phyloP scores from a whole-genome alignment of 139 green algal genomes.

The Chlamydomonas incerta region DNA sequence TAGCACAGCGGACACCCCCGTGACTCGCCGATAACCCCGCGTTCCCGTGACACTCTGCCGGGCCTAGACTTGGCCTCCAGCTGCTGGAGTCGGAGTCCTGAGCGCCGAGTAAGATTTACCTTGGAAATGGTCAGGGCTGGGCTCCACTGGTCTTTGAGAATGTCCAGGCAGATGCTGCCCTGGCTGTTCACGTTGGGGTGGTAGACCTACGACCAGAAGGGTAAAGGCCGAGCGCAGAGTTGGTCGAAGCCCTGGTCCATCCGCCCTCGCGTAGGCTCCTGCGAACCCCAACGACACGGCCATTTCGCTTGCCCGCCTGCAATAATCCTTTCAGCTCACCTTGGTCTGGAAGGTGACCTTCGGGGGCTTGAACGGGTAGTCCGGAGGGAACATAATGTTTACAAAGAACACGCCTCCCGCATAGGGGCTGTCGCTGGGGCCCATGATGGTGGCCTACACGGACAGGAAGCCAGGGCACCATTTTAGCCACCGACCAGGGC shows the following conservation, averaged over 20 bases:
- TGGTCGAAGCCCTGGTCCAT: too few species aligned
- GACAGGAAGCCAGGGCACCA: not conserved
- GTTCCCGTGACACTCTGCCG: too few species aligned
- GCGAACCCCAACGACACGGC: not conserved
- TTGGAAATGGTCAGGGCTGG: slow-evolving; percentile 98
- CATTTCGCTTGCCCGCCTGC: not conserved
- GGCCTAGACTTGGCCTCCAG: too few species aligned
- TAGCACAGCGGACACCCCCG: too few species aligned
- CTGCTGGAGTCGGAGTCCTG: too few species aligned
- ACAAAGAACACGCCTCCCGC: slow-evolving; percentile 96
- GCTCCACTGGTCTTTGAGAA: slow-evolving; percentile 99
- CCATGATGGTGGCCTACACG: slow-evolving; percentile 42
- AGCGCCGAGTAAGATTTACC: slow-evolving; percentile 23
- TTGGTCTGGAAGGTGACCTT: slow-evolving; percentile 97
- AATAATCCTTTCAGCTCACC: slow-evolving; percentile 48
- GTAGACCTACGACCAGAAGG: slow-evolving; percentile 80
- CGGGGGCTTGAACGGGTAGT: slow-evolving; percentile 93
- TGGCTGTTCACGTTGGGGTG: slow-evolving; percentile 99
- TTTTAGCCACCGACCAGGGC: not conserved
- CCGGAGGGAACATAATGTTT: slow-evolving; percentile 91
- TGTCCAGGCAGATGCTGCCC: slow-evolving; percentile 97
- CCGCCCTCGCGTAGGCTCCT: not conserved
- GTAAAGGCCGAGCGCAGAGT: too few species aligned
- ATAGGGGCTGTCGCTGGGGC: slow-evolving; percentile 90
- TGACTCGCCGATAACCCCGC: too few species aligned